Percentiles rank a stretch among this genome's conserved stretches.
phyloP scores from a whole-genome alignment of 495 filamentous ascomycete genomes.

The Lasiosphaeria miniovina region DNA sequence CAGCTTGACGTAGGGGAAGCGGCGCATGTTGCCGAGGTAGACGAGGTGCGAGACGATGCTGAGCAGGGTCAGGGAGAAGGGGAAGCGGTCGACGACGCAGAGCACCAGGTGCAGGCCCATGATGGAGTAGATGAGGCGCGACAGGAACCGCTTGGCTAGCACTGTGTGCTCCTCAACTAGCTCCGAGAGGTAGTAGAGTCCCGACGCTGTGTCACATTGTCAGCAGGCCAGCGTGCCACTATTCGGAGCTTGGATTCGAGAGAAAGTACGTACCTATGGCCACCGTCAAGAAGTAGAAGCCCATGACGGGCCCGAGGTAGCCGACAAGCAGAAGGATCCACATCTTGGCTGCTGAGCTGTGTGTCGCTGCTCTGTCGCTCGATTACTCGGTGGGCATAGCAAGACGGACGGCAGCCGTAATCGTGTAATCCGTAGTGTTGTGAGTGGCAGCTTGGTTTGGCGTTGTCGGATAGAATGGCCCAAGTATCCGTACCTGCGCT shows the following conservation, averaged over 20 bases:
- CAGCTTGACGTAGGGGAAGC: slow-evolving; percentile 85
- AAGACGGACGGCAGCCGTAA: not conserved
- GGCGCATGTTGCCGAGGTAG: slow-evolving; percentile 84
- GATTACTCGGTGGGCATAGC: slow-evolving; percentile 1
- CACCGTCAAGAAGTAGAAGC: slow-evolving; percentile 89
- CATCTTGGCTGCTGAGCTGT: slow-evolving; percentile 52
- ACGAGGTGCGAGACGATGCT: slow-evolving; percentile 80
- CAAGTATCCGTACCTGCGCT: too few relatives aligned
- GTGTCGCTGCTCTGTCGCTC: too few relatives aligned
- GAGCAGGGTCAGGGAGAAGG: slow-evolving; percentile 66
- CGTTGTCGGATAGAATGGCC: not conserved
- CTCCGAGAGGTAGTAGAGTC: slow-evolving; percentile 97
- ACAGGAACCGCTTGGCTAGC: slow-evolving; percentile 78
- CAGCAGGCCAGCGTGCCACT: not conserved
- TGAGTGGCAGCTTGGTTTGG: too few relatives aligned
- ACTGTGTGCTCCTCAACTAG: slow-evolving; percentile 98
- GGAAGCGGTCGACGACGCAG: slow-evolving; percentile 78
- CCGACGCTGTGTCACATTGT: slow-evolving; percentile 63
- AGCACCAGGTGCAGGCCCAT: slow-evolving; percentile 74
- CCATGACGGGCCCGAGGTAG: slow-evolving; percentile 80
- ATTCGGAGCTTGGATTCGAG: not conserved
- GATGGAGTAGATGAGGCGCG: slow-evolving; percentile 78
- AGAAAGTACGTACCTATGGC: slow-evolving; percentile 71
- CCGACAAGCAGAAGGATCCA: slow-evolving; percentile 89
- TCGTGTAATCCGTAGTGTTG: not conserved